phyloP scores from a whole-genome alignment of 192 early-diverging fungal species.

The Rhizophagus prolifer region DNA sequence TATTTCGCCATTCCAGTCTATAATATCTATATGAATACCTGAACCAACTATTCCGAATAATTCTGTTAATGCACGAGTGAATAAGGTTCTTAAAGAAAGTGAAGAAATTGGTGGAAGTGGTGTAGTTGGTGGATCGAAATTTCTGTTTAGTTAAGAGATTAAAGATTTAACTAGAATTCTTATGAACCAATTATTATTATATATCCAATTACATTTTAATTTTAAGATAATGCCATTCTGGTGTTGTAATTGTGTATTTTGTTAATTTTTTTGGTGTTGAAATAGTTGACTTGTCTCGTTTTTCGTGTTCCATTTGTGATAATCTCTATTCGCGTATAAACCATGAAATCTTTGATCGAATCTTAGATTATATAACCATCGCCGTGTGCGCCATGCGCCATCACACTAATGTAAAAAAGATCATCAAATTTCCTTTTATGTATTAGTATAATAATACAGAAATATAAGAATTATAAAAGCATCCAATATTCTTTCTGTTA shows the following conservation, averaged over 20 bases:
- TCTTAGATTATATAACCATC: too few species aligned
- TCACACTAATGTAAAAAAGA: too few species aligned
- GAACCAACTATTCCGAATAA: conserved; percentile 6
- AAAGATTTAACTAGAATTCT: neutral
- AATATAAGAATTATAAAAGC: too few species aligned
- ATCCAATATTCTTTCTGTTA: too few species aligned
- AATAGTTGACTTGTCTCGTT: neutral
- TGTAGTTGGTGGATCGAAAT: conserved; percentile 1
- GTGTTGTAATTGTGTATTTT: conserved; percentile 13
- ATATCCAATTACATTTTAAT: conserved; percentile 7
- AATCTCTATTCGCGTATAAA: neutral
- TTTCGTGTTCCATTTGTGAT: neutral
- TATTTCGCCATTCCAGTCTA: conserved; percentile 16
- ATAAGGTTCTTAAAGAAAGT: conserved; percentile 2
- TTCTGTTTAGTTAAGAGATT: neutral
- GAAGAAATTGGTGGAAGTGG: neutral
- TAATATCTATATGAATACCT: conserved; percentile 15
- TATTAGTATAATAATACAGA: too few species aligned
- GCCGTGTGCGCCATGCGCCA: too few species aligned
- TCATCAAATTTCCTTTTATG: too few species aligned
- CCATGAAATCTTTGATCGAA: too few species aligned
- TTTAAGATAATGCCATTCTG: conserved; percentile 20
- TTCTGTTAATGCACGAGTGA: conserved; percentile 10
- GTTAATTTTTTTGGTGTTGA: neutral
- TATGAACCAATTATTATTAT: neutral